phyloP scores from a whole-genome alignment of 345 rosid species.

The Xanthoceras sorbifolium region DNA sequence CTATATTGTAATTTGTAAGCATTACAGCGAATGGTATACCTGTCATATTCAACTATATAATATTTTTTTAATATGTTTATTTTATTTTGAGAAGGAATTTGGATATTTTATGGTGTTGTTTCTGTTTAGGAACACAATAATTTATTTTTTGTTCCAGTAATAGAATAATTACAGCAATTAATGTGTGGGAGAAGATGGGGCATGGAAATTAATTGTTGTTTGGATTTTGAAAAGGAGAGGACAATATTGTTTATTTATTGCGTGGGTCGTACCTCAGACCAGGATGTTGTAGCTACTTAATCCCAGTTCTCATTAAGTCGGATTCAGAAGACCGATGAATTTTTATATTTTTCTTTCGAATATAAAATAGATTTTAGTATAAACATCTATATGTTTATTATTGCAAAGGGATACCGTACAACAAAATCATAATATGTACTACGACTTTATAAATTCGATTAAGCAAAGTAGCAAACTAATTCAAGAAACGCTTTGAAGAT shows the following conservation, averaged over 20 bases:
- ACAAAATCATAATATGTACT: no score
- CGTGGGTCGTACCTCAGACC: conserved; percentile 1
- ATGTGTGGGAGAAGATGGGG: neutral
- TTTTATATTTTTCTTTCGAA: no score
- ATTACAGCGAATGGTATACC: neutral
- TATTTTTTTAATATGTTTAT: no score
- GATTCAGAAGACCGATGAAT: no score
- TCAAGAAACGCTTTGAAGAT: neutral
- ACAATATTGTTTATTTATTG: neutral
- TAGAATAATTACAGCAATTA: no score
- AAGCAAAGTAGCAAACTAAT: no score
- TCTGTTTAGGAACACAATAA: no score
- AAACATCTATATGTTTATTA: neutral
- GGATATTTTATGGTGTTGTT: no score
- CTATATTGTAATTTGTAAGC: neutral
- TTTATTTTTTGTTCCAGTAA: no score
- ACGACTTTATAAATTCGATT: neutral
- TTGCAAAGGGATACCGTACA: no score
- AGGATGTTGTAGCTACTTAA: neutral
- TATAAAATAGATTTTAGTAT: neutral
- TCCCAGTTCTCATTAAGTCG: neutral
- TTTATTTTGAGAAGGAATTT: no score
- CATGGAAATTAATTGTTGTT: neutral
- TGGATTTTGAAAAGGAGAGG: neutral
- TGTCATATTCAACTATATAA: no score